Evolutionary conservation across 441 rosid species (phyloP).

Genomic region (Theobroma grandiflorum): DNA sequence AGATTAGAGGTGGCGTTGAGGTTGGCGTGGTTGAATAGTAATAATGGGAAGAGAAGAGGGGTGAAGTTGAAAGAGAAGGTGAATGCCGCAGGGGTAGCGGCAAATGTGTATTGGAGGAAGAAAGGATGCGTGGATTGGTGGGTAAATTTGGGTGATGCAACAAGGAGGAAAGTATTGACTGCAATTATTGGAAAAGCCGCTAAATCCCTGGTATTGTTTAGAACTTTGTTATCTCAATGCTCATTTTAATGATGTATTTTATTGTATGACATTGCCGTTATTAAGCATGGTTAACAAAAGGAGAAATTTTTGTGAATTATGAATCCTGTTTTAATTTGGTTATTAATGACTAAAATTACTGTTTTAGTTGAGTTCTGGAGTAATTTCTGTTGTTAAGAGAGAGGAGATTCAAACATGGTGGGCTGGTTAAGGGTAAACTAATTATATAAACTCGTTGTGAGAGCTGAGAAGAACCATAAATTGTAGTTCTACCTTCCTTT

Average conservation of each 20-base stretch:
- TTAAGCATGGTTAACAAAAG: neutral
- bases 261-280: neutral
- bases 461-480: neutral
- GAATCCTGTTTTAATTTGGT: neutral
- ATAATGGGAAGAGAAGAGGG: constrained; percentile 74
- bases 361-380: neutral
- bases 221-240: constrained; percentile 14
- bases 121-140: constrained; percentile 94
- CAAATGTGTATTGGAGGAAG: constrained; percentile 92
- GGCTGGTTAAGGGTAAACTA: neutral
- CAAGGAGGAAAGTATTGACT: constrained; percentile 58
- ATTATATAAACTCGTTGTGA: constrained; percentile 11
- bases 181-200: constrained; percentile 70
- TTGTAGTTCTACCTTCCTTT: constrained; percentile 12
- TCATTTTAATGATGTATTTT: neutral
- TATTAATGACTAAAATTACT: neutral
- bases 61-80: constrained; percentile 84
- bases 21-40: constrained; percentile 84
- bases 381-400: neutral
- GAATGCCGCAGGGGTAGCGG: constrained; percentile 59
- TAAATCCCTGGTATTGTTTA: constrained; percentile 69
- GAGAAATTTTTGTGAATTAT: neutral
- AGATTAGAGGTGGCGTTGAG: constrained; percentile 91
- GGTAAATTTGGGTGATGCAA: constrained; percentile 62
- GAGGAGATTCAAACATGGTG: neutral